Evolutionary conservation across 306 rosid species (phyloP), one percentile per base, ranked within the genome.

Genomic region (Malus asiatica): DNA sequence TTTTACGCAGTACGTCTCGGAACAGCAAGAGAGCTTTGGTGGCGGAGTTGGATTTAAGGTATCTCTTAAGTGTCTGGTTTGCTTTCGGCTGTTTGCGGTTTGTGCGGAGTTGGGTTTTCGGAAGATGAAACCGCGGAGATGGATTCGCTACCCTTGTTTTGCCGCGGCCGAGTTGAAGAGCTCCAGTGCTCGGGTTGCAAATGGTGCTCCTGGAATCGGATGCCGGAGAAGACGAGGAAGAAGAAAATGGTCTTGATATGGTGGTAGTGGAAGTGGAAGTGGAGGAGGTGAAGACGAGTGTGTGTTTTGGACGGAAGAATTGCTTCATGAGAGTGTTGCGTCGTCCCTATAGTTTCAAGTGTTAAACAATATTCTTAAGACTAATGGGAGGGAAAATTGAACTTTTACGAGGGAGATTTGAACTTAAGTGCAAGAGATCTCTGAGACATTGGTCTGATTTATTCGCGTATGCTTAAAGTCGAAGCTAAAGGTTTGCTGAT

Each of bases 1-100:
- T 83, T 75, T 83, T 71, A 71, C 90, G 67, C 68, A 78, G 0
- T 11, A 90, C 72, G 73, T 78, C 76, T 71, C 86, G 80, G 13
- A 90, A 90, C 30, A 81, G 78, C 18, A 76, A 61, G 27, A 84
- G 68, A 57, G 86, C 88, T 60, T 84, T 78, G 52, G 82, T 68
- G 16, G 77, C 70, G 33, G 48, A 77, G 45, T 83, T 83, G 83
- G 80, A 68, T 30, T 86, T 83, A 57, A 88, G 86, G 74, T 78
- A 67, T 8, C 51, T 79, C 70, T 68, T 86, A 55, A 88, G 90
- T 58, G 71, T 68, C 55, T 86, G 84, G 81, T 90, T 90, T 78
- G 90, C 80, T 59, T 78, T 84, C 78, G 86, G 92, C 59, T 84
- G 87, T 82, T 86, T 86, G 74, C 83, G 87, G 57, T 64, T 66